Evolutionary conservation across 495 filamentous ascomycete species (phyloP), one percentile per base, ranked within the genome.

Genomic region (Neurospora sp.): DNA sequence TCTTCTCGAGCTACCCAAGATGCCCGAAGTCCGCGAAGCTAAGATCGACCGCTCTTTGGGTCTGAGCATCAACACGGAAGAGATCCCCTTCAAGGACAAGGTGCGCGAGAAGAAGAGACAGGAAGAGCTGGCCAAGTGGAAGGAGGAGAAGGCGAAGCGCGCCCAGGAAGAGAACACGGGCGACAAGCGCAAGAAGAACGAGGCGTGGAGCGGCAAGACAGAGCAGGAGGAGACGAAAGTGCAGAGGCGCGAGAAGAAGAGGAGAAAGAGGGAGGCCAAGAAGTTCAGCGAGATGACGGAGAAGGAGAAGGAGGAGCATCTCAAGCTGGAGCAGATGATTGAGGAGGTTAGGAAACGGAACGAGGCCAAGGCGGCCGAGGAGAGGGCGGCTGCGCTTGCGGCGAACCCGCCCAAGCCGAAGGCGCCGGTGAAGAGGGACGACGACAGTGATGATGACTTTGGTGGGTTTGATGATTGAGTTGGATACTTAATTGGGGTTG

Each of bases 121-220:
- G 71, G 86, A 85, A 16, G 82, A 83, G 62, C 71, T 84, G 44
- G 81, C 72, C n/a, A 42, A 75, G 69, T 78, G 77, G 77, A 80
- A 78, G 72, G 72, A 40, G 16, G 77, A 79, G 39, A 79, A 78
- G 74, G 76, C 73, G 11, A 73, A 46, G 38, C 66, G 76, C 81
- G 82, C 54, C 14, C 23, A 66, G 54, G 71, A 76, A 75, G 42
- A 73, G 46, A 37, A 76, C 82, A n/a, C 70, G 69, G 66, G 76
- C 46, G 76, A 78, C 69, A 87, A 85, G 78, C 79, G 84, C 77
- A 86, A 90, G 77, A 85, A 86, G 74, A 83, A 86, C 44, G 85
- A 89, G 69, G 91, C 96, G 3, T 99, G 96, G 96, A 96, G 91
- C 79, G 87, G 87, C 41, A 95, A 98, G 82, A 84, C 88, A 37